These are phyloP conservation scores for Peribolospora baueri DNA, from an alignment of 768 basidiomycete species.

Conservation along the genomic window DNA sequence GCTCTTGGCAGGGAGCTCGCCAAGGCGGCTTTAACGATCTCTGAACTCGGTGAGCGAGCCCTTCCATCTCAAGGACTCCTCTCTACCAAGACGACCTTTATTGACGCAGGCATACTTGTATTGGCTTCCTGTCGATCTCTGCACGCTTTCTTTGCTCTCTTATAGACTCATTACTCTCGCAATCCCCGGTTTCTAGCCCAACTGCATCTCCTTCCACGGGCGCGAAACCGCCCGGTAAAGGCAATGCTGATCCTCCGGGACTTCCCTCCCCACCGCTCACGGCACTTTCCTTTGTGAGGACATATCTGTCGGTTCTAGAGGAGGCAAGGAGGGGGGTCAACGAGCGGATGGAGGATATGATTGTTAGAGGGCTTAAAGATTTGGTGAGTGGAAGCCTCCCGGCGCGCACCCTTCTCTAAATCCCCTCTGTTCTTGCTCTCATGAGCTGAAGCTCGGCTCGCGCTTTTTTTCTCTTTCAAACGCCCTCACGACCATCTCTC, in stretches of 20 bases:
- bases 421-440: background rate
- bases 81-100: too few species aligned
- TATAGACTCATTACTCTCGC: too few species aligned
- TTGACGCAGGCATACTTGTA: too few species aligned
- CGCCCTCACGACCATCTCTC: background rate
- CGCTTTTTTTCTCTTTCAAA: conserved; percentile 1
- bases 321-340: conserved; percentile 45
- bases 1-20: conserved; percentile 69
- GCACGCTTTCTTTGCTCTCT: background rate
- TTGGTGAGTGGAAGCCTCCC: conserved; percentile 30
- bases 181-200: too few species aligned
- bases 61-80: background rate
- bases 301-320: conserved; percentile 32
- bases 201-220: too few species aligned
- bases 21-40: conserved; percentile 81
- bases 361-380: conserved; percentile 48
- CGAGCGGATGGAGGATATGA: conserved; percentile 75
- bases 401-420: too few species aligned
- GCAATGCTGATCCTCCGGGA: too few species aligned
- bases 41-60: conserved; percentile 46
- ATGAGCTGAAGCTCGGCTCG: background rate
- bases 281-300: too few species aligned
- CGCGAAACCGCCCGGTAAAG: too few species aligned
- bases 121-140: background rate
- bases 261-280: too few species aligned